Evolutionary conservation across 2,329 filamentous ascomycete genomes (phyloP).

Genomic region (Fusarium protoensiforme): DNA sequence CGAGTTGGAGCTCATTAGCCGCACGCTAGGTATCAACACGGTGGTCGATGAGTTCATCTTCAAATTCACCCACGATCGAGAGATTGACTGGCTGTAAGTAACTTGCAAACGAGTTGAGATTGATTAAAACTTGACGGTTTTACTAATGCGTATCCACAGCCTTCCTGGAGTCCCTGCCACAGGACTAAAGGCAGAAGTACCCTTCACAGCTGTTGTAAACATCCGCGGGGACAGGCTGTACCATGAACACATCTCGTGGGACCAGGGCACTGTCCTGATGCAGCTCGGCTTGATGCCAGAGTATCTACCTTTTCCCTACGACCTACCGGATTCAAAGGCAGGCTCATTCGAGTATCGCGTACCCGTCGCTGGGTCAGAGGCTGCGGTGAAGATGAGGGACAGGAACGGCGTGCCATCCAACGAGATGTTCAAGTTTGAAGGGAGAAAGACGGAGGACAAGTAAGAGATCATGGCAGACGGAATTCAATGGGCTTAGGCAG

Average conservation of each 20-base stretch:
- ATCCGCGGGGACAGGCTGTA: conserved; percentile 72
- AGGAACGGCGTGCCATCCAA: conserved; percentile 45
- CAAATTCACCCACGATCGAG: conserved; percentile 69
- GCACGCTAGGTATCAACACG: conserved; percentile 77
- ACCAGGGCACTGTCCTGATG: conserved; percentile 70
- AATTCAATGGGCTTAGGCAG: background rate
- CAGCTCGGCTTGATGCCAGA: conserved; percentile 67
- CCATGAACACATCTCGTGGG: conserved; percentile 77
- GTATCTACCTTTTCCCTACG: conserved; percentile 71
- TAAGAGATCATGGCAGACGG: background rate
- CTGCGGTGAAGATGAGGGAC: conserved; percentile 47
- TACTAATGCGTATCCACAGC: background rate
- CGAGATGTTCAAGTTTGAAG: conserved; percentile 39
- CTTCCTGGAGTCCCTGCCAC: conserved; percentile 66
- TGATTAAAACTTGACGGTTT: background rate
- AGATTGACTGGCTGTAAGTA: conserved; percentile 76
- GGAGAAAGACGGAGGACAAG: background rate
- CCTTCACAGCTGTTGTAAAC: conserved; percentile 72
- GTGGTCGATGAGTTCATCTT: conserved; percentile 79
- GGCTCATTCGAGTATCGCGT: conserved; percentile 45
- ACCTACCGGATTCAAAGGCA: conserved; percentile 52
- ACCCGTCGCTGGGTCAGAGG: conserved; percentile 47
- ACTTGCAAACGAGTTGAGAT: background rate
- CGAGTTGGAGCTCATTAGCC: conserved; percentile 74
- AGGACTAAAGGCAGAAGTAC: conserved; percentile 63